These are phyloP conservation scores for Rhypophila decipiens DNA, from an alignment of 495 filamentous ascomycete genomes.

Conservation along the genomic window DNA sequence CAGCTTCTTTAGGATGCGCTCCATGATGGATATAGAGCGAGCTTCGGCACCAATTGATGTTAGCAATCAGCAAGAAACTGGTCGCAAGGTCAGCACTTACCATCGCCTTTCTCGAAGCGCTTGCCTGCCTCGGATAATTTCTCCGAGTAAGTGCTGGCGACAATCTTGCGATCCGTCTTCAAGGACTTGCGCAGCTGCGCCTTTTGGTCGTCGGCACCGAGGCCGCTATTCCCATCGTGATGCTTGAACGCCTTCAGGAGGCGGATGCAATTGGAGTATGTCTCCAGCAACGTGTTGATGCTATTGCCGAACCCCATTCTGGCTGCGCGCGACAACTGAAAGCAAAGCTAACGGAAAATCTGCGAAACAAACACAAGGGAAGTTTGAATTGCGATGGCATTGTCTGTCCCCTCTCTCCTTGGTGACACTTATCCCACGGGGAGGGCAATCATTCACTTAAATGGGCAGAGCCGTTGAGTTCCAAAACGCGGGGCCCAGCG, in stretches of 20 bases:
- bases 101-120: conserved; percentile 25
- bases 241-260: conserved; percentile 25
- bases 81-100: conserved; percentile 11
- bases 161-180: conserved; percentile 21
- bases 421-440: no score
- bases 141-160: conserved; percentile 22
- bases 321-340: background rate
- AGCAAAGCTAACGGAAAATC: background rate
- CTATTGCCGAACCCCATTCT: conserved; percentile 26
- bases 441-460: background rate
- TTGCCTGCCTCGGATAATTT: conserved; percentile 18
- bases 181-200: conserved; percentile 26
- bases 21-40: conserved; percentile 20
- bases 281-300: conserved; percentile 23
- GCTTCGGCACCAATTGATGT: conserved; percentile 12
- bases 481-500: background rate
- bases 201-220: conserved; percentile 29
- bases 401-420: no score
- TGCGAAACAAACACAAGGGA: no score
- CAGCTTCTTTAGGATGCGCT: conserved; percentile 23
- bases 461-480: background rate
- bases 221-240: conserved; percentile 3
- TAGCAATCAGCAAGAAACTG: background rate
- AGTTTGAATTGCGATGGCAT: no score
- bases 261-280: conserved; percentile 30